Base-by-base conservation (phyloP, 1,284 basidiomycete species). In the Microbotryum lychnidis-dioicae region DNA sequence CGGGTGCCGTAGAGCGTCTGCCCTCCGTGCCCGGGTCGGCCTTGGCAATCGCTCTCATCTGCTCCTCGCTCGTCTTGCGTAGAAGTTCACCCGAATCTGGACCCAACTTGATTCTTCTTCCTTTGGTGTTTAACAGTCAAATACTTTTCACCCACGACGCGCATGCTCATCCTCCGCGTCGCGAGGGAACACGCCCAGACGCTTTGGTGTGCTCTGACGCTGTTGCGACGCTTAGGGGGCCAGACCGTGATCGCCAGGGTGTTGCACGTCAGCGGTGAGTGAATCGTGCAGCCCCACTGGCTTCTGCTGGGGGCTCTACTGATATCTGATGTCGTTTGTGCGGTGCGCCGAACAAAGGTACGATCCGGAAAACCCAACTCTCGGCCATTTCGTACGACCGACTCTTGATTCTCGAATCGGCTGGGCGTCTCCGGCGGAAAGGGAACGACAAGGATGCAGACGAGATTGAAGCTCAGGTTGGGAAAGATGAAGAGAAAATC, bases 321-420 rank as follows among this genome's bases (percentile, higher is more conserved):
- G 33, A 20, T 18, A 0, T 33, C 16, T 7, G 4, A 6, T 10
- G 12, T 21, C 23, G 7, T n/a, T 45, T 27, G 21, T n/a, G 23
- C 9, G 12, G 7, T 16, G 27, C 7, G 23, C 3, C 2, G 7
- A 6, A 37, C 4, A 18, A 31, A 72, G 71, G 71, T 6, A 71
- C 71, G 20, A 72, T 72, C 33, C 65, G 70, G 6, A 72, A 72
- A 46, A 68, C 64, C 29, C 71, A 72, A 56, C 71, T 71, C 50
- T 60, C 65, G 18, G 70, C 70, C 3, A 71, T 72, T 46, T 31
- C 53, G 18, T 64, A 65, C 50, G 71, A 72, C 60, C 63, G 71
- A 31, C 46, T 60, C 8, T 42, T 65, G n/a, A 66, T 71, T 50
- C 57, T 72, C 18, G 49, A 45, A 14, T 33, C 52, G 14, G 56